Evolutionary conservation across 352 stramenopile genomes (phyloP).

Genomic region (Phytophthora sojae): DNA sequence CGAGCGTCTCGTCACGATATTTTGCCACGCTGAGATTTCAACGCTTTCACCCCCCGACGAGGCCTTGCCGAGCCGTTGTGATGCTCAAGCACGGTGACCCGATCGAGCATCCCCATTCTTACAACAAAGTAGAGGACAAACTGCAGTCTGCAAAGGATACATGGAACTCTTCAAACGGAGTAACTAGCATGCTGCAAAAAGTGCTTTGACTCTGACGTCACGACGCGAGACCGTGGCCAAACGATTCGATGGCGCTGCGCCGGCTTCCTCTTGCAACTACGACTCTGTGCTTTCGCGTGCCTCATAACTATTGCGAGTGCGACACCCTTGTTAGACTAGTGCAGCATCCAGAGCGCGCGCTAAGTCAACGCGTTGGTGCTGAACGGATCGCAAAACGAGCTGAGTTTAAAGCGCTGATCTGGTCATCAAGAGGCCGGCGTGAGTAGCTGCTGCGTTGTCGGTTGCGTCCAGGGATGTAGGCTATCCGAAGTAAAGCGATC

Average conservation of each 20-base stretch:
- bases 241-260: neutral
- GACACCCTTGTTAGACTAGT: constrained; percentile 10
- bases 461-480: neutral
- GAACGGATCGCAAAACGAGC: constrained; percentile 5
- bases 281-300: neutral
- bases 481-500: neutral
- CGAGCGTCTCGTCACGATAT: neutral
- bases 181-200: neutral
- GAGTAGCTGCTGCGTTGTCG: constrained; percentile 1
- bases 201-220: neutral
- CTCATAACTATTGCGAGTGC: constrained; percentile 6
- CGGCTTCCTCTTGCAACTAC: constrained; percentile 23
- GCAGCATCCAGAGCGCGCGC: constrained; percentile 7
- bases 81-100: no score
- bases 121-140: no score
- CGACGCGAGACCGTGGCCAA: constrained; percentile 1
- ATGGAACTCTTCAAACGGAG: no score
- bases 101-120: no score
- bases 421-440: neutral
- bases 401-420: neutral
- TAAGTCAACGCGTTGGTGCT: constrained; percentile 21
- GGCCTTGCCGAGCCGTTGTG: no score
- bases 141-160: no score
- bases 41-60: neutral
- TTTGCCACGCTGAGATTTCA: neutral